Evolutionary conservation across 257 asterid species (phyloP).

Genomic region (Solanum gandarillasii): DNA sequence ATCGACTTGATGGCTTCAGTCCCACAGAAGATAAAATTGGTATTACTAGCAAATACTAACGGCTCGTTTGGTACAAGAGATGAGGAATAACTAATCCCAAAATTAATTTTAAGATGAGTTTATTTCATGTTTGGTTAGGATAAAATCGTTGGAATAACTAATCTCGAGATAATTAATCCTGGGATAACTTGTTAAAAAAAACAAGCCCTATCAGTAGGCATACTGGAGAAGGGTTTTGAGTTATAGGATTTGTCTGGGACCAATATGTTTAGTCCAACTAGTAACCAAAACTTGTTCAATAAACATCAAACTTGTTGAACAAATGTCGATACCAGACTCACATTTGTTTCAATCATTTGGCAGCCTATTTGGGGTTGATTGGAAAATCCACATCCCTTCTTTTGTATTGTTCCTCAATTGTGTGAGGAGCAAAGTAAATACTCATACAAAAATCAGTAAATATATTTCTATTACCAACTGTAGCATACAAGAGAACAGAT

Average conservation of each 20-base stretch:
- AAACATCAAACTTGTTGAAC: not conserved
- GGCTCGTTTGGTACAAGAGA: not conserved
- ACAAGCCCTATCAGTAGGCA: not conserved
- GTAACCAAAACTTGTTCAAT: not conserved
- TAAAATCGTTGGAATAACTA: not conserved
- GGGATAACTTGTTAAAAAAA: no score
- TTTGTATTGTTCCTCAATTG: not conserved
- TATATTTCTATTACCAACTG: not conserved
- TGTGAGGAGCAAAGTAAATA: not conserved
- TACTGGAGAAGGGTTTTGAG: not conserved
- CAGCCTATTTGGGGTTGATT: not conserved
- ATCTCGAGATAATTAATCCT: not conserved
- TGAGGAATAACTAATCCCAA: not conserved
- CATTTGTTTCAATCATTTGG: not conserved
- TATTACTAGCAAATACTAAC: not conserved
- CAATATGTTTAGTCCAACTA: not conserved
- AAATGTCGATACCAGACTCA: not conserved
- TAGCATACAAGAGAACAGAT: not conserved
- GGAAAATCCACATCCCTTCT: not conserved
- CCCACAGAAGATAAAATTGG: not conserved
- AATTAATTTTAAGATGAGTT: not conserved
- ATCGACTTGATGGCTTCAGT: not conserved
- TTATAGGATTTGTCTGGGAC: not conserved
- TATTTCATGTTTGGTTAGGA: not conserved
- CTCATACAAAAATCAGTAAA: not conserved